Evolutionary conservation across 352 stramenopile species (phyloP).

Genomic region (Phytophthora hibernalis): DNA sequence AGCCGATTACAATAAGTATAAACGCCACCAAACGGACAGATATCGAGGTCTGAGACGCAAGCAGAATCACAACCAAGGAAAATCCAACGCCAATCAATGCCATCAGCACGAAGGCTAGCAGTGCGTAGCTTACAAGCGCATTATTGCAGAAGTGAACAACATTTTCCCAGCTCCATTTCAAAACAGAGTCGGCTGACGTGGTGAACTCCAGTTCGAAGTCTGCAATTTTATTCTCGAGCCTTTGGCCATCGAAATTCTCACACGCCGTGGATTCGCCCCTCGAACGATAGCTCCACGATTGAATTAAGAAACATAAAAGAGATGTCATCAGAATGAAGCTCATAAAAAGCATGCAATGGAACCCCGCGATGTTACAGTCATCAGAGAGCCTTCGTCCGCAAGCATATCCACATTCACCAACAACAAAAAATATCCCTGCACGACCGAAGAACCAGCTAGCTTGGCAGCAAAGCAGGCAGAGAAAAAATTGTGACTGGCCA

Average conservation of each 20-base stretch:
- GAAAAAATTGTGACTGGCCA: slow-evolving; percentile 34
- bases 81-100: slow-evolving; percentile 33
- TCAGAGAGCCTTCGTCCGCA: neutral
- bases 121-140: slow-evolving; percentile 33
- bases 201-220: slow-evolving; percentile 25
- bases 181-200: slow-evolving; percentile 25
- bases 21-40: slow-evolving; percentile 49
- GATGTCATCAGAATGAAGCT: slow-evolving; percentile 46
- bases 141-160: slow-evolving; percentile 40
- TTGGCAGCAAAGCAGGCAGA: slow-evolving; percentile 57
- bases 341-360: slow-evolving; percentile 48
- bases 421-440: slow-evolving; percentile 71
- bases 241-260: slow-evolving; percentile 2
- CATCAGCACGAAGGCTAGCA: slow-evolving; percentile 39
- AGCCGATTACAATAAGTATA: slow-evolving; percentile 54
- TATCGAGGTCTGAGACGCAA: slow-evolving; percentile 39
- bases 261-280: slow-evolving; percentile 1
- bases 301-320: slow-evolving; percentile 57
- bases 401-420: slow-evolving; percentile 44
- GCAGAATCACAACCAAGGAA: slow-evolving; percentile 37
- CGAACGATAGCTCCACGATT: slow-evolving; percentile 44
- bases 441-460: slow-evolving; percentile 45
- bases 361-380: slow-evolving; percentile 20
- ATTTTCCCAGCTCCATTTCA: slow-evolving; percentile 34
- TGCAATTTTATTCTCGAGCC: slow-evolving; percentile 50